phyloP scores from a whole-genome alignment of 805 yeast genomes.

The Candida hispaniensis region DNA sequence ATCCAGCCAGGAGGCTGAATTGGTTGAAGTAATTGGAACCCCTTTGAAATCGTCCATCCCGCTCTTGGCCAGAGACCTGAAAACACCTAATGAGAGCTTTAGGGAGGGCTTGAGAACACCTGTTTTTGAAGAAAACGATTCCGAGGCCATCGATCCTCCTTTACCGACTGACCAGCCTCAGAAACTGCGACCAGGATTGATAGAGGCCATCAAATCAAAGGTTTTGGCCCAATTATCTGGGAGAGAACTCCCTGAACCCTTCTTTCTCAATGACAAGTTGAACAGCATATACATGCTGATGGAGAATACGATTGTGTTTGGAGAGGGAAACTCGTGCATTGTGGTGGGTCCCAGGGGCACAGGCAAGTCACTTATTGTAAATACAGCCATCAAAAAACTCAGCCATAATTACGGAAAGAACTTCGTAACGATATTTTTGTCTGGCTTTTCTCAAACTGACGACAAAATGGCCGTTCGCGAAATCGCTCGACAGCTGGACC shows the following conservation, averaged over 20 bases:
- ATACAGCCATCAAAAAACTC: conserved; percentile 44
- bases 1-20: too few species aligned
- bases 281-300: conserved; percentile 47
- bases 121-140: too few species aligned
- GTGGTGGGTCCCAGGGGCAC: conserved; percentile 69
- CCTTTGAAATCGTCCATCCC: too few species aligned
- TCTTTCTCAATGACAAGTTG: conserved; percentile 32
- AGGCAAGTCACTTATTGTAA: conserved; percentile 61
- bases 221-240: conserved; percentile 28
- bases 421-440: conserved; percentile 52
- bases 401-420: conserved; percentile 35
- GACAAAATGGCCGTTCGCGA: conserved; percentile 75
- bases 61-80: too few species aligned
- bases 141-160: conserved; percentile 3
- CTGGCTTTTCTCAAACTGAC: conserved; percentile 62
- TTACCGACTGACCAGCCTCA: conserved; percentile 1
- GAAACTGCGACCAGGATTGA: not conserved
- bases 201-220: conserved; percentile 15
- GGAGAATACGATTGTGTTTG: conserved; percentile 50
- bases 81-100: too few species aligned
- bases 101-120: too few species aligned
- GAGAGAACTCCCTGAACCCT: conserved; percentile 22
- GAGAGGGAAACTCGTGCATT: conserved; percentile 73
- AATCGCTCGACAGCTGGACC: conserved; percentile 74
- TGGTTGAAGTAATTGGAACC: too few species aligned